Evolutionary conservation across 1,284 basidiomycete species (phyloP), one percentile per base, ranked within the genome.

Genomic region (Meripilus lineatus): DNA sequence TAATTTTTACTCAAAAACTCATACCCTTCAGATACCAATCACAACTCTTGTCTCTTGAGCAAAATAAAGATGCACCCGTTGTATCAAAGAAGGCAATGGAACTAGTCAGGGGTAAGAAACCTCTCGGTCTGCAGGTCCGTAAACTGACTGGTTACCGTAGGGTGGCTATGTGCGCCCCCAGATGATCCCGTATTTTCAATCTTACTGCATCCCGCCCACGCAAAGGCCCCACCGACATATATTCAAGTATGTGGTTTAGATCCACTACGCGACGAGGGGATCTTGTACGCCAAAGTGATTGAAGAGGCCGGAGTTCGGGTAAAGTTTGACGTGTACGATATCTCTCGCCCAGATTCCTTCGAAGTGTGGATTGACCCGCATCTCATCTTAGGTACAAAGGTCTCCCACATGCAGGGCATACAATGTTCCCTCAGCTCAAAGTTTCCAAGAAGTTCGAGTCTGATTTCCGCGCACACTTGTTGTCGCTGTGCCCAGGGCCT

Each of bases 211-310:
- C 21, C 44, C 3, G 21, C 34, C 13, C 49, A 49, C 17, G 37
- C 46, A 3, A 40, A 40, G 6, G 42, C 51, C 13, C 50, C 53
- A 4, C 52, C 52, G 3, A 36, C 47, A 5, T 45, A 32, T 30
- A 24, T 52, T 2, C 52, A 53, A 40, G 18, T 53, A 14, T 43
- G 38, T 23, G 53, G 48, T 10, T 15, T 50, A 22, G 53, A 55
- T 41, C 46, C 48, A 11, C 35, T 55, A n/a, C 34, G 53, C 6
- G 53, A 53, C 36, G 53, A 55, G 23, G 42, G 42, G 4, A 15
- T 44, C 2, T 14, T 44, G 17, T 44, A 44, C 17, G 42, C 11
- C 15, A 37, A 40, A 18, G 30, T 51, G 6, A 41, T 55, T 13
- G 25, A 24, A 11, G 40, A 49, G 15, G 40, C 24, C 5, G 51